These are phyloP conservation scores for Mortierella sp. DNA, from an alignment of 371 early-diverging fungal genomes.

Conservation along the genomic window DNA sequence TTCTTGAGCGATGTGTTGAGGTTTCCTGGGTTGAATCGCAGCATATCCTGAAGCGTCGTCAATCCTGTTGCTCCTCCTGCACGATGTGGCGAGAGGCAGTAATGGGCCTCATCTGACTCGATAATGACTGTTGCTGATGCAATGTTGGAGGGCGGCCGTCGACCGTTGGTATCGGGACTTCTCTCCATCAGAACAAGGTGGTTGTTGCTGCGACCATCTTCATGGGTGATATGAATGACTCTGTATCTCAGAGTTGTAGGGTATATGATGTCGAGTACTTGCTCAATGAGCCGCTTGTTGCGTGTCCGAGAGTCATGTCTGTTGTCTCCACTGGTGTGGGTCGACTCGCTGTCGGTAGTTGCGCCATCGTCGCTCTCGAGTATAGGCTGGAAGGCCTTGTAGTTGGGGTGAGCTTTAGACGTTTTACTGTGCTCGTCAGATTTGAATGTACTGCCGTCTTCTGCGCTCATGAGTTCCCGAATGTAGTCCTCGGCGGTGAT, in stretches of 20 bases:
- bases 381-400: constrained; percentile 22
- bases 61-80: constrained; percentile 58
- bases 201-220: constrained; percentile 13
- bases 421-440: background rate
- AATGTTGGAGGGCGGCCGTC: constrained; percentile 61
- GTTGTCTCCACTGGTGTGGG: background rate
- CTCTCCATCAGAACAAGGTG: constrained; percentile 31
- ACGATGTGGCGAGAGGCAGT: constrained; percentile 71
- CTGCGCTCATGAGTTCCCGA: constrained; percentile 30
- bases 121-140: constrained; percentile 72
- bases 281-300: constrained; percentile 38
- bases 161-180: background rate
- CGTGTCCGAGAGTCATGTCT: background rate
- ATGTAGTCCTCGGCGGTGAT: constrained; percentile 42
- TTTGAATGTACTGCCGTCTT: constrained; percentile 6
- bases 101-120: constrained; percentile 69
- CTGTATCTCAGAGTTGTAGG: constrained; percentile 44
- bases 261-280: constrained; percentile 48
- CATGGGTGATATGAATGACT: constrained; percentile 25
- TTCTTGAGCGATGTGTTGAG: constrained; percentile 73
- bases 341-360: background rate
- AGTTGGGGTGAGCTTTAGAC: background rate
- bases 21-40: constrained; percentile 75
- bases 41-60: constrained; percentile 73
- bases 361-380: constrained; percentile 36